Base-by-base conservation (phyloP, 768 basidiomycete species). In the Boletales sp. region DNA sequence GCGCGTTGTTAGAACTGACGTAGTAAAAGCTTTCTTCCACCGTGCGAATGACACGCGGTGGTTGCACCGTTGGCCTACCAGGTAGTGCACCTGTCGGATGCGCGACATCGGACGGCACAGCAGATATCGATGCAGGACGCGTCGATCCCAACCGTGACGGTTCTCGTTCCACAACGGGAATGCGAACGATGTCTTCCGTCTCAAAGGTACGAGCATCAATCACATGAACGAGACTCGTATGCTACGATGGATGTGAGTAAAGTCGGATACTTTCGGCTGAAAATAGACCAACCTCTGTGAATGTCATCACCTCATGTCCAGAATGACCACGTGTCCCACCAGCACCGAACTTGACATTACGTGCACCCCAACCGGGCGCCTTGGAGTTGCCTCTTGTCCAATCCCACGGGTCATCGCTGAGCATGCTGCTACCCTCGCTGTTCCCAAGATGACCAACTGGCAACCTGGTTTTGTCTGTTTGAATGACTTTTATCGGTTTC, bases 121-220 rank as follows among this genome's bases (percentile, higher is more conserved):
- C 50, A 10, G 58, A 52, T 37, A 43, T 45, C 14, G 57, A 46
- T 31, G 43, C 18, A 43, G 51, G 36, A 54, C 53, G 44, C 43
- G 49, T 34, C 44, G 57, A 42, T 44, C 56, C 29, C 41, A 36
- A n/a, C 42, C 43, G 50, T 39, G 59, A 27, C 45, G 45, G 36
- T 24, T 58, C 59, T 45, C 54, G 52, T 55, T 52, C 52, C 17
- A 19, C 62, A 45, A 72, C 64, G 4, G 84, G 84, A 40, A 86
- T 75, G 46, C 74, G 79, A 17, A 90, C 65, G 15, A 85, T 75
- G 52, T 89, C 83, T 53, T 87, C 84, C 7, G 78, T 79, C 61
- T 91, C 84, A 58, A 94, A 94, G 0, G 90, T 94, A 40, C 83
- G 77, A 4, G 92, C 90, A 61, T 97, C 94, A 43, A 95, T 73